phyloP scores from a whole-genome alignment of 2,329 filamentous ascomycete species.

The Neofusicoccum umdonicola region DNA sequence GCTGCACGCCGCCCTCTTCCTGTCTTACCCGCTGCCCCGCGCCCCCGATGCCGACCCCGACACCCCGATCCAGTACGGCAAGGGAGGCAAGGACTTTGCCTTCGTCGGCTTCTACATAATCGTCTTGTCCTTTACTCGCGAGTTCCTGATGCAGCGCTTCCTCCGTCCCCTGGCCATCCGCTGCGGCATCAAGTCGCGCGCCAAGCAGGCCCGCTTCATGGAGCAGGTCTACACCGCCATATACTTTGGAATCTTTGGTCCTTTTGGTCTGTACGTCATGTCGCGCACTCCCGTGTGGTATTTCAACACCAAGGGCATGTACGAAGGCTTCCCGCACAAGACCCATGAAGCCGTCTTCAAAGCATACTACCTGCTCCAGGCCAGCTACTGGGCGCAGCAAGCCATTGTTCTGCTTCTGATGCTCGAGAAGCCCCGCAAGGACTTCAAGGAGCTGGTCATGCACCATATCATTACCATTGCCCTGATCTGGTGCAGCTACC shows the following conservation, averaged over 20 bases:
- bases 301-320: conserved; percentile 89
- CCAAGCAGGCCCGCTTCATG: conserved; percentile 89
- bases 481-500: conserved; percentile 82
- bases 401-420: conserved; percentile 81
- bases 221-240: conserved; percentile 93
- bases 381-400: conserved; percentile 94
- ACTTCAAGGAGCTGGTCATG: conserved; percentile 88
- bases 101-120: conserved; percentile 89
- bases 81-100: conserved; percentile 80
- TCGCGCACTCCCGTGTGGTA: conserved; percentile 89
- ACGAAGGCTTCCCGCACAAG: conserved; percentile 80
- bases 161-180: conserved; percentile 72
- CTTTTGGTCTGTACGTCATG: conserved; percentile 88
- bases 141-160: conserved; percentile 92
- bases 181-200: conserved; percentile 66
- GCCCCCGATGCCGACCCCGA: conserved; percentile 46
- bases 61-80: conserved; percentile 68
- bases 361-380: conserved; percentile 93
- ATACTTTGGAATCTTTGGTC: conserved; percentile 82
- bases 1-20: conserved; percentile 77
- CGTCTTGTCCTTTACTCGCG: conserved; percentile 86
- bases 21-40: conserved; percentile 75
- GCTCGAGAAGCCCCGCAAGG: conserved; percentile 90
- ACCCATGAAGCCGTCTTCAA: conserved; percentile 81
- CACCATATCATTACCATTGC: conserved; percentile 88